These are phyloP conservation scores for Vanrija sp. DNA, from an alignment of 1,284 basidiomycete genomes.

Conservation along the genomic window DNA sequence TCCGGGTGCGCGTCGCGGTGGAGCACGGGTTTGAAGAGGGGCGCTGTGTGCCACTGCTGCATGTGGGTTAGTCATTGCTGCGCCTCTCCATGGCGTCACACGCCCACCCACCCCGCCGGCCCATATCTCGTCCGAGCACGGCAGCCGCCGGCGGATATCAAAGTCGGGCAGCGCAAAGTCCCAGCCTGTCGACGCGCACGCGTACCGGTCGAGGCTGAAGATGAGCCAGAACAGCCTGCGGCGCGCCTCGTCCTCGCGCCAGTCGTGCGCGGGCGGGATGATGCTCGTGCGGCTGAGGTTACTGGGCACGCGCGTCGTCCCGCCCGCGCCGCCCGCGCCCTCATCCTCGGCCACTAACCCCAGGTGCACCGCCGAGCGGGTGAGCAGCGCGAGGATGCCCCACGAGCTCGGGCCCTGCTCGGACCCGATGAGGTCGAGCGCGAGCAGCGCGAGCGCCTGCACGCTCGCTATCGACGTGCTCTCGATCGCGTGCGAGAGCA, in stretches of 20 bases:
- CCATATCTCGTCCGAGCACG: conserved; percentile 45
- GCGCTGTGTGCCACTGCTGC: conserved; percentile 42
- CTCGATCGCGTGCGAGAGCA: conserved; percentile 46
- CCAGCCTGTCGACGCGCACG: conserved; percentile 47
- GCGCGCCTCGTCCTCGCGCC: conserved; percentile 47
- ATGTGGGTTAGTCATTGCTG: not conserved
- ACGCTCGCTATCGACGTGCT: conserved; percentile 43
- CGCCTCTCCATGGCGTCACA: no score
- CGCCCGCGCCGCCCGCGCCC: conserved; percentile 2
- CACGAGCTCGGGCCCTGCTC: conserved; percentile 47
- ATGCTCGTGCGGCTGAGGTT: conserved; percentile 41
- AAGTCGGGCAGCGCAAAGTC: conserved; percentile 46
- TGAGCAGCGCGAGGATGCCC: conserved; percentile 47
- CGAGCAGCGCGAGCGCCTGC: conserved; percentile 46
- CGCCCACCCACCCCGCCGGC: conserved; percentile 29
- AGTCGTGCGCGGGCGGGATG: conserved; percentile 39
- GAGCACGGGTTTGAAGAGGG: conserved; percentile 38
- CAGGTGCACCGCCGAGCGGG: conserved; percentile 45
- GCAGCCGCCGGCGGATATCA: conserved; percentile 44
- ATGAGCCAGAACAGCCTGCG: conserved; percentile 49
- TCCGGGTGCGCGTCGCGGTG: conserved; percentile 25
- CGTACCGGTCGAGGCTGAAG: conserved; percentile 47
- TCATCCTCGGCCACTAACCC: conserved; percentile 43
- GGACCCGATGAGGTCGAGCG: conserved; percentile 46
- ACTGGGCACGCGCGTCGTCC: conserved; percentile 4